phyloP scores from a whole-genome alignment of 306 rosid genomes.

The Amphicarpaea edgeworthii region DNA sequence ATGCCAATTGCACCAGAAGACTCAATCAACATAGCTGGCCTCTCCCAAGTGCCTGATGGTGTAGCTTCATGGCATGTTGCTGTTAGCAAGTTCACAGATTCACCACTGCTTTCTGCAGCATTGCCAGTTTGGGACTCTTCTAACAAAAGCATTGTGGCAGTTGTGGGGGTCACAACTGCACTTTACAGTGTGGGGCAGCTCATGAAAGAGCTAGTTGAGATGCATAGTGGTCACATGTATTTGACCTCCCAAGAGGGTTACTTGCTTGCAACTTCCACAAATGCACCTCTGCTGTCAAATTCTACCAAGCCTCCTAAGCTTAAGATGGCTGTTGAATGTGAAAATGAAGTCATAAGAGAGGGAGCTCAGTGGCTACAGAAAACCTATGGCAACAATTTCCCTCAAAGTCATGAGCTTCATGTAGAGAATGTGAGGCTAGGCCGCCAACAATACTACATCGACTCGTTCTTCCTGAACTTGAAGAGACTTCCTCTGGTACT shows the following conservation, averaged over 20 bases:
- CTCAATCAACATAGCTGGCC: constrained; percentile 82
- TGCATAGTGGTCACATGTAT: constrained; percentile 88
- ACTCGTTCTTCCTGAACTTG: constrained; percentile 87
- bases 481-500: constrained; percentile 96
- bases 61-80: constrained; percentile 96
- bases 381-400: constrained; percentile 70
- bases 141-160: constrained; percentile 85
- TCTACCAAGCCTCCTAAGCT: constrained; percentile 72
- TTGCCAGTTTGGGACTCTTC: constrained; percentile 86
- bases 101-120: constrained; percentile 97
- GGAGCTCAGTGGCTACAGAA: constrained; percentile 82
- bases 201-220: constrained; percentile 93
- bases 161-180: constrained; percentile 94
- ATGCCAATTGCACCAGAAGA: constrained; percentile 85
- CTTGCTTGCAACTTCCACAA: constrained; percentile 89
- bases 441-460: constrained; percentile 73
- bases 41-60: constrained; percentile 90
- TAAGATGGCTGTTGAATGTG: constrained; percentile 78
- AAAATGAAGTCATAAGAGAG: constrained; percentile 63
- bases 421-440: constrained; percentile 78
- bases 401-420: constrained; percentile 83
- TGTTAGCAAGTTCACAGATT: constrained; percentile 89
- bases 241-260: constrained; percentile 90
- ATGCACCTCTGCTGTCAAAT: constrained; percentile 72
- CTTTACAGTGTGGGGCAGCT: constrained; percentile 90